Evolutionary conservation across 2,329 filamentous ascomycete species (phyloP).

Genomic region (Xylaria arbuscula): DNA sequence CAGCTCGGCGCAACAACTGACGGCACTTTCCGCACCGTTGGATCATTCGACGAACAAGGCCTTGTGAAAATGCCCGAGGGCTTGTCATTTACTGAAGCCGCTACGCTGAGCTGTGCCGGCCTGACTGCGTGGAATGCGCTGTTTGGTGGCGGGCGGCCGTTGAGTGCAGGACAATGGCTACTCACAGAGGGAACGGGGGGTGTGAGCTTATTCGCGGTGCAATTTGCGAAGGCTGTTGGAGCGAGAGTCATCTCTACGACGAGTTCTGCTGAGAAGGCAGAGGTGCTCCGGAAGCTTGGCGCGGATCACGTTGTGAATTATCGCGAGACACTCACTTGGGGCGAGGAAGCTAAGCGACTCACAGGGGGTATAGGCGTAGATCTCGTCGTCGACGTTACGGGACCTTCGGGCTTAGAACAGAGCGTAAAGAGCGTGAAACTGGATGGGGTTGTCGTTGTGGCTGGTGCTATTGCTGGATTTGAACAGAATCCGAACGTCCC

Average conservation of each 20-base stretch:
- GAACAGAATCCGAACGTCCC: constrained; percentile 39
- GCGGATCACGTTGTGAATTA: constrained; percentile 60
- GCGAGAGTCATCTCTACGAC: constrained; percentile 69
- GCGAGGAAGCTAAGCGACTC: constrained; percentile 51
- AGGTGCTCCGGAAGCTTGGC: constrained; percentile 53
- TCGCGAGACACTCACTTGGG: constrained; percentile 55
- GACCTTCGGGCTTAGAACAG: constrained; percentile 54
- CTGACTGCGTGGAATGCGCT: constrained; percentile 66
- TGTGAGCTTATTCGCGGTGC: constrained; percentile 53
- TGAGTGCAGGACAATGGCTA: constrained; percentile 52
- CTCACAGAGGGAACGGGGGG: constrained; percentile 56
- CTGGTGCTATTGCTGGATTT: constrained; percentile 52
- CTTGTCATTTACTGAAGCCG: constrained; percentile 59
- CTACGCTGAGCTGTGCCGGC: constrained; percentile 63
- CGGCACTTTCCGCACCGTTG: constrained; percentile 50
- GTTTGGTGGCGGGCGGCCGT: constrained; percentile 54
- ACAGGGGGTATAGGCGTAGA: constrained; percentile 55
- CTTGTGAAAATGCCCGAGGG: constrained; percentile 68
- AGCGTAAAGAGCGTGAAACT: constrained; percentile 54
- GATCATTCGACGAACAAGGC: constrained; percentile 59
- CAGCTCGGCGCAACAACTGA: constrained; percentile 47
- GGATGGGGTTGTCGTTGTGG: constrained; percentile 55
- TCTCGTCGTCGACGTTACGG: constrained; percentile 58
- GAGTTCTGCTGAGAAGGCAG: constrained; percentile 57
- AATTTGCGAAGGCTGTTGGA: constrained; percentile 60